Base-by-base conservation (phyloP, 257 asterid species). In the Scutellaria galericulata region DNA sequence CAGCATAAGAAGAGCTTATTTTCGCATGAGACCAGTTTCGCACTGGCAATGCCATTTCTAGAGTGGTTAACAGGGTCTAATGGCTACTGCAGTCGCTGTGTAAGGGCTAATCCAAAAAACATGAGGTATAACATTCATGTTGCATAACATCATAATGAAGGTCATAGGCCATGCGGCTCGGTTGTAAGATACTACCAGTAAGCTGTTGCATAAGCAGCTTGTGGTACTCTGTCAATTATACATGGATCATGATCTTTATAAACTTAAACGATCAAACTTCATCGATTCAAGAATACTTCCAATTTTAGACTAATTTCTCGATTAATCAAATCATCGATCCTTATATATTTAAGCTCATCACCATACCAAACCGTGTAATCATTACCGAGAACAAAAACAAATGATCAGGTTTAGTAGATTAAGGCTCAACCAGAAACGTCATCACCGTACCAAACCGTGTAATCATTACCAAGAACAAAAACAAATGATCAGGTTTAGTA, bases 401-500 rank as follows among this genome's bases (percentile, higher is more conserved):
- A 52, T 5, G 27, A 72, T 42, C 53, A 61, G 39, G 18, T 72
- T 48, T 11, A 47, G 9, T 40, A 22, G 56, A 39, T 60, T 6
- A 40, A 59, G 7, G n/a, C 70, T 59, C 44, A 14, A 68, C 5
- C 62, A 6, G 53, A 53, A 64, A 31, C 8, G 63, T 51, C n/a
- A 61, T 40, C 14, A 14, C 15, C 1, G 9, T 15, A 61, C 31
- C 67, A 40, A 14, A 46, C 2, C 14, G 27, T 37, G 3, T 27
- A 60, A 37, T 14, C 27, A 60, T 60, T 27, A 7, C 48, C 11
- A 57, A 57, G 53, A 61, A 39, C 4, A 72, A 6, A 46, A 12
- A 40, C 52, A 39, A 51, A 52, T 5, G 27, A 72, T 42, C 53
- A 61, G 39, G 18, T 72, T 48, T 11, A 47, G 9, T 40, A 22